A percentile compares a stretch with the other conserved stretches of the same genome.
Evolutionary conservation across 2,329 filamentous ascomycete genomes (phyloP).

Genomic region (Apiospora sp.): DNA sequence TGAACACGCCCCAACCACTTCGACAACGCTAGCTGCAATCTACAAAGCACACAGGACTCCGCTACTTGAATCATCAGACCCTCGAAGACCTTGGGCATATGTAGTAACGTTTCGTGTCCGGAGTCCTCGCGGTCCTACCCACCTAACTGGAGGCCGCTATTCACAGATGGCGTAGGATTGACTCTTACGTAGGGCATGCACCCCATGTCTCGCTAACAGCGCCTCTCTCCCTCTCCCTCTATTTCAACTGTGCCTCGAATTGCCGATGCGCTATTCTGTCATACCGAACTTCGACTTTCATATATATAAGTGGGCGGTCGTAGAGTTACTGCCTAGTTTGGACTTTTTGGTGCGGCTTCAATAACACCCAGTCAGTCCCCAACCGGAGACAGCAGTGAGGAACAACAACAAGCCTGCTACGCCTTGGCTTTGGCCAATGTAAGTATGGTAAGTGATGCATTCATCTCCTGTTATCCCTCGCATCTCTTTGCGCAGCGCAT

Average conservation of each 20-base stretch:
- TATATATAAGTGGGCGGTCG: conserved; percentile 17
- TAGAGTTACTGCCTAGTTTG: not conserved
- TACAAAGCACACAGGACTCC: conserved; percentile 3
- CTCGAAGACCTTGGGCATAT: not conserved
- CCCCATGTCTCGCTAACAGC: conserved; percentile 20
- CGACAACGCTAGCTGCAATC: not conserved
- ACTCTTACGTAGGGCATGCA: conserved; percentile 4
- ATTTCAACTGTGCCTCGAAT: not conserved
- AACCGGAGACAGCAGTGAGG: conserved; percentile 4
- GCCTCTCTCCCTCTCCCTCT: not conserved
- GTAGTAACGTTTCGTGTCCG: conserved; percentile 11
- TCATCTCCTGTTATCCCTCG: conserved; percentile 31
- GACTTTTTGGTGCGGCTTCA: not conserved
- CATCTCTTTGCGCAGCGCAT: not conserved
- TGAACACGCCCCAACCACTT: not conserved
- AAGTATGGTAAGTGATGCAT: conserved; percentile 29
- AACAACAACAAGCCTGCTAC: conserved; percentile 6
- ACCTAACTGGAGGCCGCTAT: not conserved
- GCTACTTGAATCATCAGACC: conserved; percentile 21
- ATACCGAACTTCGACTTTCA: conserved; percentile 3
- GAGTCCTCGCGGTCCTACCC: conserved; percentile 18
- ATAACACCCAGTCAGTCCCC: not conserved
- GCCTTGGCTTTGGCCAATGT: conserved; percentile 13
- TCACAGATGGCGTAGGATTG: conserved; percentile 19
- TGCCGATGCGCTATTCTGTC: not conserved